Evolutionary conservation across 2,329 filamentous ascomycete species (phyloP), one percentile per base, ranked within the genome.

Genomic region (Pseudogymnoascus sp.): DNA sequence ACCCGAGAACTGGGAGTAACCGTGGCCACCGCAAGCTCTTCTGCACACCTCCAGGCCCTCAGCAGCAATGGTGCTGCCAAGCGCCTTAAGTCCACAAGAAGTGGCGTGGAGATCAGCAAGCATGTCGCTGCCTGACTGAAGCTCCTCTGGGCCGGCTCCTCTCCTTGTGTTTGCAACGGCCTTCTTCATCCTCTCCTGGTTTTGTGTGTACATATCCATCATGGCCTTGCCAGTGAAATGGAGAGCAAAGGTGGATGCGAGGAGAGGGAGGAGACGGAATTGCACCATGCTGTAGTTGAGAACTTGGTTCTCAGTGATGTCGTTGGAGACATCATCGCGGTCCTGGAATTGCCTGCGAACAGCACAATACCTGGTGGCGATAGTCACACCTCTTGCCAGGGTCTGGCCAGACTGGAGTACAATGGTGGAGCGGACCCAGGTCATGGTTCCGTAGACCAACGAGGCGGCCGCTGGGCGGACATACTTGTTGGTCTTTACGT

Each of bases 271-370:
- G 1, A 92, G 78, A 59, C 89, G 83, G 70, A 88, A 83, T 73
- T 91, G 88, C 7, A 92, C 89, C 85, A 90, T 91, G 66, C 88
- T 90, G 76, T 92, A 92, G 78, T 92, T 88, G 28, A 92, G 78
- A 1, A 92, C 89, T 69, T 88, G 87, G 72, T 86, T 91, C 77
- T 92, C 89, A 4, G 83, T 84, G 23, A 77, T 73, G 66, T 81
- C 78, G 40, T 78, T 78, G 38, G 82, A 78, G 28, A 81, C 79
- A 5, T 86, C 83, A 74, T 91, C 89, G 4, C 84, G 83, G 69
- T 92, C 89, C 73, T 90, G 86, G 78, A 92, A 92, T 71, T 92
- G 89, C n/a, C 87, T 82, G 60, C 89, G 82, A 4, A 92, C 85
- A 2, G 88, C 83, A 65, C 84, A 86, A 76, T 92, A 92, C 63